A percentile compares a stretch with the other conserved stretches of the same genome.
Evolutionary conservation across 352 stramenopile species (phyloP).

Genomic region (Pythium sukuiense): DNA sequence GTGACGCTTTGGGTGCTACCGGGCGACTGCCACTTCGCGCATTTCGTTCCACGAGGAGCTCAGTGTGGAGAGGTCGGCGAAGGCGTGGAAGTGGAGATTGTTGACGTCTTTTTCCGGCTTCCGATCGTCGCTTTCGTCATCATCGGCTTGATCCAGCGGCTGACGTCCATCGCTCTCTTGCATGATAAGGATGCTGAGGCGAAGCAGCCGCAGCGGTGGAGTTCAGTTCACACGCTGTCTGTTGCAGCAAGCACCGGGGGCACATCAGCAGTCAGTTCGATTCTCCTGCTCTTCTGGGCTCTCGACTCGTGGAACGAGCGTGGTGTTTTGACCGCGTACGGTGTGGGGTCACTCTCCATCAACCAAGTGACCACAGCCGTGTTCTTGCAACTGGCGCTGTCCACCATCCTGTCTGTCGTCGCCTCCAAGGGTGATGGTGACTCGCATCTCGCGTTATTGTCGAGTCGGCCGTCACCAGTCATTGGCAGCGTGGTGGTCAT

Average conservation of each 20-base stretch:
- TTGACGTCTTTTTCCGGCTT: slow-evolving; percentile 89
- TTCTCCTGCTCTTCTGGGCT: slow-evolving; percentile 83
- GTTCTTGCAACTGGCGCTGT: slow-evolving; percentile 95
- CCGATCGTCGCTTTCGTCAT: slow-evolving; percentile 85
- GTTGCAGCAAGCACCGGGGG: slow-evolving; percentile 57
- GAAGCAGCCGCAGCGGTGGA: slow-evolving; percentile 66
- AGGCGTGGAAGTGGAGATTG: slow-evolving; percentile 35
- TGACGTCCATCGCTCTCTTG: slow-evolving; percentile 11
- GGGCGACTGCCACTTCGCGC: slow-evolving; percentile 66
- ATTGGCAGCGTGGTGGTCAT: slow-evolving; percentile 29
- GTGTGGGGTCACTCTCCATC: slow-evolving; percentile 77
- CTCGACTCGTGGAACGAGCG: slow-evolving; percentile 83
- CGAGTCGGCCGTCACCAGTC: slow-evolving; percentile 60
- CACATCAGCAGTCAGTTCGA: slow-evolving; percentile 79
- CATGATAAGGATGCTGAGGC: slow-evolving; percentile 72
- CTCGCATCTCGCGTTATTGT: slow-evolving; percentile 59
- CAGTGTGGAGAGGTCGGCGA: slow-evolving; percentile 37
- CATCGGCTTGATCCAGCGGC: slow-evolving; percentile 12
- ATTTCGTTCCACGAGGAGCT: slow-evolving; percentile 58
- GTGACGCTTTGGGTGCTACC: slow-evolving; percentile 89
- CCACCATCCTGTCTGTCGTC: slow-evolving; percentile 93
- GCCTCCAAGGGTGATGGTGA: slow-evolving; percentile 67
- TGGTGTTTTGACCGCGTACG: slow-evolving; percentile 57
- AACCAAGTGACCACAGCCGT: slow-evolving; percentile 91
- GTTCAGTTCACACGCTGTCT: slow-evolving; percentile 64